Conservation (phyloP, 2,329 filamentous ascomycete genomes). For the Metarhizium rileyi region DNA sequence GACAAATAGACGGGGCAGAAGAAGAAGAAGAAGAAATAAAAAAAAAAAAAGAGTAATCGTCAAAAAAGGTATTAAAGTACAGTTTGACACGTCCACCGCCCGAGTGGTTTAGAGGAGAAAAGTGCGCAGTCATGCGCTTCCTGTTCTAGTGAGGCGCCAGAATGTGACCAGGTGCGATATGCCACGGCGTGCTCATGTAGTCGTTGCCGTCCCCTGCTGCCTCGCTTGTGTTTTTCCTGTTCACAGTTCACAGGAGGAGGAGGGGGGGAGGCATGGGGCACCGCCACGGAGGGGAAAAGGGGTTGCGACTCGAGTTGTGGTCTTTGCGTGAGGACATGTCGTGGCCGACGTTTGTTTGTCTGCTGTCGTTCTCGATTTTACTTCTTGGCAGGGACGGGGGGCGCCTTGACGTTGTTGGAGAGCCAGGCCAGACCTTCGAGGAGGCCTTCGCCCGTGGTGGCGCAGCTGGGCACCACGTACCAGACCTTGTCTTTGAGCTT, state of each 20-base stretch:
- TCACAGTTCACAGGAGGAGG: too few species aligned
- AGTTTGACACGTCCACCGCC: neutral
- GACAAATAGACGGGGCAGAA: neutral
- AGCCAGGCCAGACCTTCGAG: conserved; percentile 76
- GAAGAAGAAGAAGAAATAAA: neutral
- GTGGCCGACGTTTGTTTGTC: neutral
- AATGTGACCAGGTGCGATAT: too few species aligned
- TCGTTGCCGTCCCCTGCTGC: too few species aligned
- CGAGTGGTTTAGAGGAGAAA: neutral
- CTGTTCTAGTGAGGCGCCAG: too few species aligned
- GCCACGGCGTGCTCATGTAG: too few species aligned
- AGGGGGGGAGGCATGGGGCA: too few species aligned
- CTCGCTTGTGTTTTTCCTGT: too few species aligned
- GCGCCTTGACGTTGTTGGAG: conserved; percentile 72
- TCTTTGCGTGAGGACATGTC: too few species aligned
- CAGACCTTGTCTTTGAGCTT: conserved; percentile 76
- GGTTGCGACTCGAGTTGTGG: too few species aligned
- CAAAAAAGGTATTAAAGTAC: neutral
- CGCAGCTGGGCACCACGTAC: conserved; percentile 77
- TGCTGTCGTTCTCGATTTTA: conserved; percentile 14
- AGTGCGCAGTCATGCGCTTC: too few species aligned
- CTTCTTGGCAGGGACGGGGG: conserved; percentile 45
- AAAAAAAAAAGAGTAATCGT: neutral
- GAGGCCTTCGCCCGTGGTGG: conserved; percentile 71
- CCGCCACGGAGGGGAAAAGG: too few species aligned